phyloP scores from a whole-genome alignment of 495 filamentous ascomycete species.

The Neurospora sp. region DNA sequence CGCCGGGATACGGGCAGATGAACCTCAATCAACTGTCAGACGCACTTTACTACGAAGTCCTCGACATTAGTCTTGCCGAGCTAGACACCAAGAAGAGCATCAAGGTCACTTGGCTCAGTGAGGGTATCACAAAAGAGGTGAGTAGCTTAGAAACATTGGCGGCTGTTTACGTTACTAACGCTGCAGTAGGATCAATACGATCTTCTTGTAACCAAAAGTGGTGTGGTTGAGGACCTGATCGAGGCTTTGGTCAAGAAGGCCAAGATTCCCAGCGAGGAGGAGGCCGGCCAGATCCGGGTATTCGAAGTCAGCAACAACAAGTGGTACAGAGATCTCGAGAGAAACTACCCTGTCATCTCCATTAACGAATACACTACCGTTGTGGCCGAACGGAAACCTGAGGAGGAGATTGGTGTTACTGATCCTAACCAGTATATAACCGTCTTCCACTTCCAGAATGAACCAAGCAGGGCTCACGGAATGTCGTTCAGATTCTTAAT shows the following conservation, averaged over 20 bases:
- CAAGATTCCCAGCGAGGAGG: constrained; percentile 60
- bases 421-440: constrained; percentile 54
- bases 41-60: constrained; percentile 76
- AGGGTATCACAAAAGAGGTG: constrained; percentile 86
- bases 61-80: constrained; percentile 90
- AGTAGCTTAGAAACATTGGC: constrained; percentile 73
- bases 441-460: constrained; percentile 85
- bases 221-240: constrained; percentile 65
- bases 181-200: constrained; percentile 57
- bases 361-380: constrained; percentile 81
- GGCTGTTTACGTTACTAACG: constrained; percentile 21
- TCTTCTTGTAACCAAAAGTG: constrained; percentile 74
- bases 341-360: constrained; percentile 53
- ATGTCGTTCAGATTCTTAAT: constrained; percentile 87
- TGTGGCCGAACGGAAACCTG: constrained; percentile 68
- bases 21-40: constrained; percentile 62
- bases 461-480: constrained; percentile 62
- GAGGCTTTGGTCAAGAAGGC: constrained; percentile 67
- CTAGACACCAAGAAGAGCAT: constrained; percentile 80
- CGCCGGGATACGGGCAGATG: constrained; percentile 38
- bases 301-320: constrained; percentile 73
- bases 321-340: constrained; percentile 61
- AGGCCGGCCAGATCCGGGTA: constrained; percentile 54
- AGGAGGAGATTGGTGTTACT: constrained; percentile 57
- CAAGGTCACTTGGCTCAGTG: constrained; percentile 73